Conservation (phyloP, 2,329 filamentous ascomycete species). For the Paraphaeosphaeria minitans region DNA sequence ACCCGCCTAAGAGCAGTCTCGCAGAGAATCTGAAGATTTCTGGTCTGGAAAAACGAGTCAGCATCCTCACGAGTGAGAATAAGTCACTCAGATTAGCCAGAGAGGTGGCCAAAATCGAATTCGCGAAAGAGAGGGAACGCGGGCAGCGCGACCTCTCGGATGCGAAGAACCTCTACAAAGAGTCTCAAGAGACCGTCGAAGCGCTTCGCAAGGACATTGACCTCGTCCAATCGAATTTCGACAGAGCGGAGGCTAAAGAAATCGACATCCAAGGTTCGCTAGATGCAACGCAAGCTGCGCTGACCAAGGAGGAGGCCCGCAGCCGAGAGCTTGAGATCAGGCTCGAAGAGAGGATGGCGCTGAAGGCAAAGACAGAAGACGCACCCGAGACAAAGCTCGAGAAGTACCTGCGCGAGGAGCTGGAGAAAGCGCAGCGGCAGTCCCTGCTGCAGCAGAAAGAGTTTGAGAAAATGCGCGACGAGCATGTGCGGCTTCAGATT, state of each 20-base stretch:
- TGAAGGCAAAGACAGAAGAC: slow-evolving; percentile 5
- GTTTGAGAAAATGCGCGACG: slow-evolving; percentile 11
- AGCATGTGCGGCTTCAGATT: slow-evolving; percentile 13
- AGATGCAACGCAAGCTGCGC: slow-evolving; percentile 9
- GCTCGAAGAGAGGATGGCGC: slow-evolving; percentile 13
- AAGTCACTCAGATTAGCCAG: neutral
- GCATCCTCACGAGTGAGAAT: neutral
- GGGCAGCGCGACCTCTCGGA: slow-evolving; percentile 7
- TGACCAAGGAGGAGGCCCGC: slow-evolving; percentile 11
- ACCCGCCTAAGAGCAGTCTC: neutral
- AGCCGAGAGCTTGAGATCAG: slow-evolving; percentile 15
- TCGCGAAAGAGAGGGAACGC: slow-evolving; percentile 10
- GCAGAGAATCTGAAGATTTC: neutral
- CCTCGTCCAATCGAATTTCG: neutral
- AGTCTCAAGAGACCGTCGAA: slow-evolving; percentile 9
- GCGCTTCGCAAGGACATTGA: slow-evolving; percentile 12
- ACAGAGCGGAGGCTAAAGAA: neutral
- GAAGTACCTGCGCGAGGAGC: slow-evolving; percentile 13
- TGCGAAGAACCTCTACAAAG: slow-evolving; percentile 11
- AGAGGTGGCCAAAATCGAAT: neutral
- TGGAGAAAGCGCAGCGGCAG: slow-evolving; percentile 12
- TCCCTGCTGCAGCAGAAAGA: slow-evolving; percentile 14
- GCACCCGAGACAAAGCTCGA: slow-evolving; percentile 13
- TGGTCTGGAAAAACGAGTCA: neutral
- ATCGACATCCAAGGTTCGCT: neutral